Percentiles rank a stretch among this genome's conserved stretches.
Conservation (phyloP, 129 eudicot species). For the Pittosporum tobira region DNA sequence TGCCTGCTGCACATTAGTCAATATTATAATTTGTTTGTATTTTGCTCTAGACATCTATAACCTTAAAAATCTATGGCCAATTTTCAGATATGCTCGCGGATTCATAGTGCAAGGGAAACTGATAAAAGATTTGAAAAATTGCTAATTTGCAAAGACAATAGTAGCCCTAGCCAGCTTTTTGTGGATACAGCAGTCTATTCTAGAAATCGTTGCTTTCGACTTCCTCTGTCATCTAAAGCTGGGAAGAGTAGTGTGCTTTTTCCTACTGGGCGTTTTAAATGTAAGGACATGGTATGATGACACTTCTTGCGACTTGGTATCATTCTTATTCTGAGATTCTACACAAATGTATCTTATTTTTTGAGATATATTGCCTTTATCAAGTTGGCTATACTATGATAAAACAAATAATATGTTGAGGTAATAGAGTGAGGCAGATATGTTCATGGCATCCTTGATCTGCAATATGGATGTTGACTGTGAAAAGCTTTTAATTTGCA, state of each 20-base stretch:
- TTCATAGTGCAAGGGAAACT: slow-evolving; percentile 35
- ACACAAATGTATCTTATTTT: not conserved
- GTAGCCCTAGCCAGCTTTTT: slow-evolving; percentile 49
- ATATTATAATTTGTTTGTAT: not conserved
- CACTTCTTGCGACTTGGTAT: slow-evolving; percentile 9
- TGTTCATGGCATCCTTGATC: slow-evolving; percentile 87
- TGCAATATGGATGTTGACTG: slow-evolving; percentile 77
- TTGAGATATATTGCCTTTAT: not conserved
- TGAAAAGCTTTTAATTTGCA: slow-evolving; percentile 81
- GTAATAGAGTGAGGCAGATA: slow-evolving; percentile 65
- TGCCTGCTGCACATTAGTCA: not conserved
- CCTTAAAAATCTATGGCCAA: not conserved
- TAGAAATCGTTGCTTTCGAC: slow-evolving; percentile 89
- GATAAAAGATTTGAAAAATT: slow-evolving; percentile 54
- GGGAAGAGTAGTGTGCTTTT: slow-evolving; percentile 78
- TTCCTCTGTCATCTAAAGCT: slow-evolving; percentile 85
- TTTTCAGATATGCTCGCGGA: slow-evolving; percentile 68
- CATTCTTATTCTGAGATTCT: not conserved
- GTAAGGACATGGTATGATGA: slow-evolving; percentile 79
- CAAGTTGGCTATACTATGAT: not conserved
- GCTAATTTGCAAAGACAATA: slow-evolving; percentile 61
- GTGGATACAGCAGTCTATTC: slow-evolving; percentile 94
- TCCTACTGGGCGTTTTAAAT: slow-evolving; percentile 81
- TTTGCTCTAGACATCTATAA: not conserved
- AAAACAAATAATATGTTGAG: slow-evolving; percentile 2